These are phyloP conservation scores for Candida sanyiensis DNA, from an alignment of 805 yeast species.

Conservation along the genomic window DNA sequence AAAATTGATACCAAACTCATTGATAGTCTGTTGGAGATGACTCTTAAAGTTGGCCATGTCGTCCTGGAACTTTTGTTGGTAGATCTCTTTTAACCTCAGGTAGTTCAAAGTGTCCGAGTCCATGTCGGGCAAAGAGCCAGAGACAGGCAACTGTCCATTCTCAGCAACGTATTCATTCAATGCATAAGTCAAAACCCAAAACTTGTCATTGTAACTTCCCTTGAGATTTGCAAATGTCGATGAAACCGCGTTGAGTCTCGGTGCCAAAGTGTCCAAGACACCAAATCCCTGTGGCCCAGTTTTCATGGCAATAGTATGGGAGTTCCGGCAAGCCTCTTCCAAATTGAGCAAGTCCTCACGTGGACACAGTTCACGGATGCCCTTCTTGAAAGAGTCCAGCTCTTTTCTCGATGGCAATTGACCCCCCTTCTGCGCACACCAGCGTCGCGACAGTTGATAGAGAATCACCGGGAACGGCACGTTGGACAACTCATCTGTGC, in stretches of 20 bases:
- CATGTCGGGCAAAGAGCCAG: slow-evolving; percentile 86
- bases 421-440: slow-evolving; percentile 35
- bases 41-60: slow-evolving; percentile 42
- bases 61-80: slow-evolving; percentile 43
- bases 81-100: slow-evolving; percentile 51
- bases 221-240: slow-evolving; percentile 8
- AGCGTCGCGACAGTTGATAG: slow-evolving; percentile 32
- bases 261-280: slow-evolving; percentile 19
- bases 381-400: slow-evolving; percentile 35
- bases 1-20: slow-evolving; percentile 27
- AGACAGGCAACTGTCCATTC: slow-evolving; percentile 50
- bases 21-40: slow-evolving; percentile 28
- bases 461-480: slow-evolving; percentile 62
- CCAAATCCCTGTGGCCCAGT: not conserved
- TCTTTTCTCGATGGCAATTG: slow-evolving; percentile 33
- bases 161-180: slow-evolving; percentile 44
- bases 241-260: slow-evolving; percentile 17
- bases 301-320: slow-evolving; percentile 6
- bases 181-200: slow-evolving; percentile 61
- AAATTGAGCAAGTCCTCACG: slow-evolving; percentile 28
- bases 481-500: slow-evolving; percentile 43
- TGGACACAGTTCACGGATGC: slow-evolving; percentile 20
- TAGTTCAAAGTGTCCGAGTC: slow-evolving; percentile 65
- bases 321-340: slow-evolving; percentile 44
- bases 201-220: slow-evolving; percentile 27